phyloP scores from a whole-genome alignment of 257 asterid species.

The Ajuga chamaepitys region DNA sequence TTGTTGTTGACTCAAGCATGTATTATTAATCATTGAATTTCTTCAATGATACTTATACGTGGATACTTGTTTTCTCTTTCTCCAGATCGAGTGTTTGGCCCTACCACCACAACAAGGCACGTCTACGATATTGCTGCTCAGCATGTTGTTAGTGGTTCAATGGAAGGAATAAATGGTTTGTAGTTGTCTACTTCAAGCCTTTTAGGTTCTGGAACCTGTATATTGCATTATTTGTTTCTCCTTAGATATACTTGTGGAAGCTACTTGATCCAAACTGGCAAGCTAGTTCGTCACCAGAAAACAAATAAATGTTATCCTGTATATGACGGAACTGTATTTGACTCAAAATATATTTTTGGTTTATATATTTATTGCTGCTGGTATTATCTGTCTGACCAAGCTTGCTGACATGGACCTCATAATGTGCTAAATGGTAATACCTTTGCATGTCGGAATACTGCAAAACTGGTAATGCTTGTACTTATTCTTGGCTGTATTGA shows the following conservation, averaged over 20 bases:
- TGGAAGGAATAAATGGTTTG: constrained; percentile 96
- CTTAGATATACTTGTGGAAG: constrained; percentile 4
- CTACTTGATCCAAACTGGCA: constrained; percentile 5
- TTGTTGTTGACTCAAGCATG: not conserved
- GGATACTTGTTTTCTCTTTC: constrained; percentile 10
- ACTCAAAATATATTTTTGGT: constrained; percentile 8
- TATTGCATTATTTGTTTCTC: not conserved
- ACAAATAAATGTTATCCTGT: constrained; percentile 4
- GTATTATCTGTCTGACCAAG: not conserved
- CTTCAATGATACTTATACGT: constrained; percentile 11
- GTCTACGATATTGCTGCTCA: constrained; percentile 97
- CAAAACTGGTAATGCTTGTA: not conserved
- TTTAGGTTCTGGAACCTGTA: constrained; percentile 9
- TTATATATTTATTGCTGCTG: not conserved
- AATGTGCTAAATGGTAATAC: not conserved
- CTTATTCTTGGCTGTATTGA: not conserved
- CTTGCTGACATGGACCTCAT: not conserved
- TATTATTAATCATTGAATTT: not conserved
- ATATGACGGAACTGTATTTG: not conserved
- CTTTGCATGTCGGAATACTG: not conserved
- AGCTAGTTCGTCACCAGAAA: not conserved
- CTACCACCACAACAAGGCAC: constrained; percentile 97
- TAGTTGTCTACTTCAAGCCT: constrained; percentile 7
- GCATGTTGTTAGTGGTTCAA: constrained; percentile 79
- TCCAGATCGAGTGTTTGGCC: constrained; percentile 97